Percentiles rank a stretch among this genome's conserved stretches.
Evolutionary conservation across 2,329 filamentous ascomycete species (phyloP).

Genomic region (Geosmithia putterillii): DNA sequence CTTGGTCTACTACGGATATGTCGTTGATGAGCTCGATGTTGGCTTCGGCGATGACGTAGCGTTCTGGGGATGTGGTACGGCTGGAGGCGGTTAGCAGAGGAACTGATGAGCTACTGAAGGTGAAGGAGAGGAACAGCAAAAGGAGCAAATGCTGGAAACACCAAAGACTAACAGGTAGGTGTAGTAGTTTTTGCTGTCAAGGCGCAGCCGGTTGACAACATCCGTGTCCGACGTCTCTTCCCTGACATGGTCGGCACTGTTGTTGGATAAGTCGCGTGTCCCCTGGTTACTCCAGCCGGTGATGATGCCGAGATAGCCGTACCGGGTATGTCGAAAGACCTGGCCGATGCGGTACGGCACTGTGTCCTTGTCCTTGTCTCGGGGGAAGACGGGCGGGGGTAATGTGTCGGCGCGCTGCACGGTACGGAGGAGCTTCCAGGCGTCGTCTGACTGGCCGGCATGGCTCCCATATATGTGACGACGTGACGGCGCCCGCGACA

Average conservation of each 20-base stretch:
- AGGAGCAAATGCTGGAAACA: constrained; percentile 44
- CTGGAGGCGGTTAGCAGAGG: constrained; percentile 7
- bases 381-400: constrained; percentile 8
- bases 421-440: background rate
- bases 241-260: background rate
- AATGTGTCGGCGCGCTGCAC: background rate
- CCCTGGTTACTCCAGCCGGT: constrained; percentile 67
- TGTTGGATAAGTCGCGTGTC: constrained; percentile 5
- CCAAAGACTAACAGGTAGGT: constrained; percentile 62
- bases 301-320: constrained; percentile 68
- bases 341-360: constrained; percentile 59
- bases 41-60: constrained; percentile 45
- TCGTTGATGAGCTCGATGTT: constrained; percentile 57
- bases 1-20: constrained; percentile 31
- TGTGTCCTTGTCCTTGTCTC: constrained; percentile 9
- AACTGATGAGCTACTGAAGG: background rate
- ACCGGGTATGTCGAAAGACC: constrained; percentile 72
- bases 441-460: background rate
- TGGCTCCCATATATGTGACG: background rate
- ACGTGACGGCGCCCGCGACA: constrained; percentile 19
- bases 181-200: constrained; percentile 32
- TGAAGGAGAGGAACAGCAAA: constrained; percentile 10
- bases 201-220: constrained; percentile 9
- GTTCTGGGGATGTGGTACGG: constrained; percentile 18
- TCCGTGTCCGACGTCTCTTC: constrained; percentile 7